Base-by-base conservation (phyloP, 208 protist genomes). In the Crithidia mellificae region DNA sequence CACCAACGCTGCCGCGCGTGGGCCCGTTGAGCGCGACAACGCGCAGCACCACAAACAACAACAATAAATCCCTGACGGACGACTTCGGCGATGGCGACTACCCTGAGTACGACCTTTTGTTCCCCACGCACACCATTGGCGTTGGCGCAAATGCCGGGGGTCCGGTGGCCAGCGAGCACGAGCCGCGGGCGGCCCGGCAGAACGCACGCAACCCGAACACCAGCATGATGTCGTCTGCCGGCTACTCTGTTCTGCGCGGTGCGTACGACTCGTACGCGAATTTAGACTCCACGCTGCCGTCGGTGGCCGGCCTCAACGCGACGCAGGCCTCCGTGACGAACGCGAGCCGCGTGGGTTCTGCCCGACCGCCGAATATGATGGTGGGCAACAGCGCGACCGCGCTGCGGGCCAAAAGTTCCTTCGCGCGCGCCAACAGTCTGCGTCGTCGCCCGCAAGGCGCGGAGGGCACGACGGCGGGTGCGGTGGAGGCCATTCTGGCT, bases 261-360 rank as follows among this genome's bases (percentile, higher is more conserved):
- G 41, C 36, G 0, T 68, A 29, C 61, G 68, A 74, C 36, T 27
- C 53, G 19, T 34, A 62, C 36, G 61, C 53, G 1, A 44, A 65
- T n/a, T 46, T 65, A 2, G 46, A 29, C 22, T 54, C 59, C 17
- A 55, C 59, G 27, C 29, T 65, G 44, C 59, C 59, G 8, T 65
- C 59, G 20, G 4, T 65, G 0, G 34, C 32, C 9, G 34, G 27
- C 19, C 6, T 41, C 9, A 55, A 43, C 34, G 34, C 32, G 0
- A 44, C 59, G 0, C 59, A 46, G 29, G 24, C 6, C 1, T 9
- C 32, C 2, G 50, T 34, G 14, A 25, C 12, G n/a, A 20, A 9
- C 20, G 22, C 8, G 0, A 24, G 43, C n/a, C 59, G 32, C 14
- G 44, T 22, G 0, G n/a, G 12, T 22, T 65, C 46, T 7, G 30